Percentiles rank a stretch among this genome's conserved stretches.
These are phyloP conservation scores for Botrytis tulipae DNA, from an alignment of 2,329 filamentous ascomycete genomes.

Conservation along the genomic window DNA sequence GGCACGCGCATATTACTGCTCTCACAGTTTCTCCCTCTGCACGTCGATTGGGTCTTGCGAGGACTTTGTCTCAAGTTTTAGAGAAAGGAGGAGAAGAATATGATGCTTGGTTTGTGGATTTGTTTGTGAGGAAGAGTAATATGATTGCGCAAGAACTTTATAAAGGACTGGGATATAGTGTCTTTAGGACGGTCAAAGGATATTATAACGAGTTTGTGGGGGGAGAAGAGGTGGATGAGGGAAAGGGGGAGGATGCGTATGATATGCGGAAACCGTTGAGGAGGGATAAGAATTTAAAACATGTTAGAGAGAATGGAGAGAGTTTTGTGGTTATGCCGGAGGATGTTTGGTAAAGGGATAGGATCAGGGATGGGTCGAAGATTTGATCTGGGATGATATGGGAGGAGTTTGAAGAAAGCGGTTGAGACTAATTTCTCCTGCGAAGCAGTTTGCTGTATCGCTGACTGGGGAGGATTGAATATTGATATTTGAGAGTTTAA, in stretches of 20 bases:
- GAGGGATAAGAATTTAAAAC: conserved; percentile 72
- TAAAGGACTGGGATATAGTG: conserved; percentile 84
- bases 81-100: conserved; percentile 80
- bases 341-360: conserved; percentile 69
- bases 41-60: conserved; percentile 82
- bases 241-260: conserved; percentile 85
- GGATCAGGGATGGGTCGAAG: too few relatives aligned
- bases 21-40: conserved; percentile 87
- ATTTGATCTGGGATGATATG: too few relatives aligned
- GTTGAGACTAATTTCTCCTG: conserved; percentile 14
- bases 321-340: conserved; percentile 73
- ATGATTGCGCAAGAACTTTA: conserved; percentile 85
- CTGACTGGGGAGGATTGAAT: not conserved
- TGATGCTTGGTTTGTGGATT: conserved; percentile 90
- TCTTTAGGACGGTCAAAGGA: conserved; percentile 82
- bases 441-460: not conserved
- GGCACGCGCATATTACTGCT: conserved; percentile 97
- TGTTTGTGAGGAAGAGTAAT: conserved; percentile 91
- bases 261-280: conserved; percentile 94
- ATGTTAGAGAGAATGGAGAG: conserved; percentile 79
- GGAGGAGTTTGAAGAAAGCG: not conserved
- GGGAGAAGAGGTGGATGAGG: conserved; percentile 60
- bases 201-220: conserved; percentile 89
- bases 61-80: conserved; percentile 74
- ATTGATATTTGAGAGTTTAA: not conserved